phyloP scores from a whole-genome alignment of 2,329 filamentous ascomycete genomes.

The Curvularia sp. region DNA sequence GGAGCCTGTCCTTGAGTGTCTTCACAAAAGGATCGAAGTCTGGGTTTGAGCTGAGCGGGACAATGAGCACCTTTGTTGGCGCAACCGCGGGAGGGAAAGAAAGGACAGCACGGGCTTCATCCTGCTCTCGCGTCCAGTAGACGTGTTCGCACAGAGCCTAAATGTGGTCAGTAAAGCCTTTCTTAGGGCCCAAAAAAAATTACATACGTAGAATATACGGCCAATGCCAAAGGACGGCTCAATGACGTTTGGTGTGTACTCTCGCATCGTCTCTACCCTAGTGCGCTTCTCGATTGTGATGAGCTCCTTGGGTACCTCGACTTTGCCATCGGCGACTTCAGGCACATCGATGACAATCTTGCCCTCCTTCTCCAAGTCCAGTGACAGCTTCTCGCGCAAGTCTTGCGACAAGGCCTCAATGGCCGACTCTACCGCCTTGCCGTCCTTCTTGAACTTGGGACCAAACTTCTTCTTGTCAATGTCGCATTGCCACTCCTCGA shows the following conservation, averaged over 20 bases:
- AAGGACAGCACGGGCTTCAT: slow-evolving; percentile 82
- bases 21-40: slow-evolving; percentile 81
- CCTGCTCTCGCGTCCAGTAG: slow-evolving; percentile 88
- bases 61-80: slow-evolving; percentile 94
- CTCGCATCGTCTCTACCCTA: slow-evolving; percentile 80
- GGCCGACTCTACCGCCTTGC: slow-evolving; percentile 81
- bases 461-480: slow-evolving; percentile 96
- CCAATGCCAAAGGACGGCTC: slow-evolving; percentile 98
- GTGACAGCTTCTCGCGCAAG: slow-evolving; percentile 78
- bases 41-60: slow-evolving; percentile 82
- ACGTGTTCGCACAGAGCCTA: slow-evolving; percentile 93
- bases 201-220: slow-evolving; percentile 79
- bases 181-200: background rate
- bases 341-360: slow-evolving; percentile 80
- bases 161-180: slow-evolving; percentile 49
- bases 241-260: slow-evolving; percentile 95
- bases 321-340: slow-evolving; percentile 71
- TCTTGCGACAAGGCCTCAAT: slow-evolving; percentile 80
- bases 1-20: slow-evolving; percentile 76
- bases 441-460: slow-evolving; percentile 89
- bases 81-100: slow-evolving; percentile 80
- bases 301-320: slow-evolving; percentile 79
- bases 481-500: slow-evolving; percentile 88
- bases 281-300: slow-evolving; percentile 85
- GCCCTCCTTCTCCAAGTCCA: slow-evolving; percentile 74